Percentiles rank a stretch among this genome's conserved stretches.
Conservation (phyloP, 2,329 filamentous ascomycete species). For the Canariomyces notabilis region DNA sequence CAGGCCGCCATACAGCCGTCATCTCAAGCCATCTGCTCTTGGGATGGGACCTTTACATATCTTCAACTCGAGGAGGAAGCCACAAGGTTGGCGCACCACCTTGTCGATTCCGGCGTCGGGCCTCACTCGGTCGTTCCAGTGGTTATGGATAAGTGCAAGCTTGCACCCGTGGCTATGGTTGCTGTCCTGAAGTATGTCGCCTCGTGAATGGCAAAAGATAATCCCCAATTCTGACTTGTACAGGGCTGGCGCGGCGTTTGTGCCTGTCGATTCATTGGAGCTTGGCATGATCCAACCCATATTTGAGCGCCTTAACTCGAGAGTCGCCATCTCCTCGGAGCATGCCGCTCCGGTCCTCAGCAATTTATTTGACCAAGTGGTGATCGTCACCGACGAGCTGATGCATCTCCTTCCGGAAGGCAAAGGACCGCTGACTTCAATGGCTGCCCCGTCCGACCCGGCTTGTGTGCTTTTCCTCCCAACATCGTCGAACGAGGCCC, state of each 20-base stretch:
- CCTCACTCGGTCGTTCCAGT: slow-evolving; percentile 58
- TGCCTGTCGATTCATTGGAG: slow-evolving; percentile 45
- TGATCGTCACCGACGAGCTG: slow-evolving; percentile 27
- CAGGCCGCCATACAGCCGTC: slow-evolving; percentile 37
- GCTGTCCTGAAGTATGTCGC: slow-evolving; percentile 60
- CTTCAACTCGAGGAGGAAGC: slow-evolving; percentile 36
- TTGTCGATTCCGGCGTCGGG: slow-evolving; percentile 47
- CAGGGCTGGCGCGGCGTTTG: slow-evolving; percentile 45
- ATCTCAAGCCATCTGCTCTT: slow-evolving; percentile 38
- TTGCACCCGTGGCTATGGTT: slow-evolving; percentile 65
- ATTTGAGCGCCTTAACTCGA: slow-evolving; percentile 40
- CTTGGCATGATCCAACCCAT: slow-evolving; percentile 38
- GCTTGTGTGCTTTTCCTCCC: slow-evolving; percentile 60
- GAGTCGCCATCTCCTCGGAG: slow-evolving; percentile 42
- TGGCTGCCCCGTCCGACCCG: slow-evolving; percentile 38
- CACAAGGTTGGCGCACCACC: slow-evolving; percentile 37
- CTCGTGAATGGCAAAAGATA: slow-evolving; percentile 6
- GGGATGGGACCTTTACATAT: slow-evolving; percentile 43
- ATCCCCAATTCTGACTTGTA: slow-evolving; percentile 29
- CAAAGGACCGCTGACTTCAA: slow-evolving; percentile 24
- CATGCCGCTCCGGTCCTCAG: slow-evolving; percentile 36
- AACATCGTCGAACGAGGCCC: slow-evolving; percentile 51
- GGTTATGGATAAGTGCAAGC: slow-evolving; percentile 63
- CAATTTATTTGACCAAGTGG: slow-evolving; percentile 36
- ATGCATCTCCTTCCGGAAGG: slow-evolving; percentile 22